Conservation (phyloP, 495 filamentous ascomycete species). For the Cetradonia linearis region DNA sequence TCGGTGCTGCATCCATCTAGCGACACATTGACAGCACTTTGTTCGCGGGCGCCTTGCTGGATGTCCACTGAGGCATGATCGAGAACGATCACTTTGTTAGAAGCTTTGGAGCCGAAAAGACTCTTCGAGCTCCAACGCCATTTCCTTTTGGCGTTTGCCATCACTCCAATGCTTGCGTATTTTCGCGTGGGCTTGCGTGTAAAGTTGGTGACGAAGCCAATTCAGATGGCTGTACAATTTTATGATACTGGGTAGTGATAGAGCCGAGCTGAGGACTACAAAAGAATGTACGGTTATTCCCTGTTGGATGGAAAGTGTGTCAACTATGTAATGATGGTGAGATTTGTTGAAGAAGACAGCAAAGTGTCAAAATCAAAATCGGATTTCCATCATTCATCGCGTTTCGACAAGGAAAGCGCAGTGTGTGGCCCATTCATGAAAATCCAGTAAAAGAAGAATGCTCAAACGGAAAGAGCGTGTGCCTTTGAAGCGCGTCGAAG, state of each 20-base stretch:
- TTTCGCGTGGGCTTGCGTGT: neutral
- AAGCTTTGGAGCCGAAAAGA: constrained; percentile 16
- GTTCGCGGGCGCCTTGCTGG: constrained; percentile 6
- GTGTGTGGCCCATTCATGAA: too few relatives aligned
- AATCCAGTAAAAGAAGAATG: neutral
- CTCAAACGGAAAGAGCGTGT: neutral
- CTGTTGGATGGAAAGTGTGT: neutral
- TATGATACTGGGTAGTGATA: neutral
- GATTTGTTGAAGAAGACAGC: neutral
- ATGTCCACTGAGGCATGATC: constrained; percentile 8
- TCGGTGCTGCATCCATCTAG: constrained; percentile 16
- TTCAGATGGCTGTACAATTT: neutral
- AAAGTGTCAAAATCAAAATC: neutral
- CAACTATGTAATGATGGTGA: neutral
- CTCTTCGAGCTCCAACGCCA: constrained; percentile 23
- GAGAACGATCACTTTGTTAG: constrained; percentile 18
- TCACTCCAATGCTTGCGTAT: neutral
- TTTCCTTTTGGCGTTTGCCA: constrained; percentile 20
- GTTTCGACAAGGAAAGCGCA: neutral
- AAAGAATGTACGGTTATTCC: constrained; percentile 7
- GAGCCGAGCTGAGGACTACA: neutral
- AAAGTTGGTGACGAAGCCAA: neutral
- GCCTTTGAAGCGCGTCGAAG: neutral
- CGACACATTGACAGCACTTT: constrained; percentile 1
- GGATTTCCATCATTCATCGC: neutral